Percentiles rank a stretch among this genome's conserved stretches.
phyloP scores from a whole-genome alignment of 441 rosid species.

The Raphanus hybrid region DNA sequence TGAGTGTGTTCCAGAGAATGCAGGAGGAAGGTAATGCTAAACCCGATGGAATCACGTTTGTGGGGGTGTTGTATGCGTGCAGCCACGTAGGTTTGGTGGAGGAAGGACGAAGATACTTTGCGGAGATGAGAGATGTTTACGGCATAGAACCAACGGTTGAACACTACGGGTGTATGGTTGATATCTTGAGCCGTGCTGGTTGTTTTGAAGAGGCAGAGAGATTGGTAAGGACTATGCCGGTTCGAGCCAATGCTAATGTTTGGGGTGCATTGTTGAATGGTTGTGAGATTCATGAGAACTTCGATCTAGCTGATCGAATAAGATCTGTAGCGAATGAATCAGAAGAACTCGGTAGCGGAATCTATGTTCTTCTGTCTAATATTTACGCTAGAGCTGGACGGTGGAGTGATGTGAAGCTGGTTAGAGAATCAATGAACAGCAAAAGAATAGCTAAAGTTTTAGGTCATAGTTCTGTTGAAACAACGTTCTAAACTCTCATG shows the following conservation, averaged over 20 bases:
- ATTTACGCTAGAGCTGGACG: slow-evolving; percentile 47
- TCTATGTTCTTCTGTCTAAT: slow-evolving; percentile 45
- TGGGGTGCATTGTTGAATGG: slow-evolving; percentile 47
- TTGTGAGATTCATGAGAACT: slow-evolving; percentile 44
- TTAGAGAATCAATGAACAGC: slow-evolving; percentile 43
- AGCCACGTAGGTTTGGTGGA: slow-evolving; percentile 44
- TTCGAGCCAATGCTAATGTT: slow-evolving; percentile 35
- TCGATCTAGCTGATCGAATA: slow-evolving; percentile 34
- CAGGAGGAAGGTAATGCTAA: slow-evolving; percentile 36
- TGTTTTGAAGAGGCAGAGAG: slow-evolving; percentile 44
- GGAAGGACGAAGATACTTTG: slow-evolving; percentile 45
- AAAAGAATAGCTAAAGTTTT: slow-evolving; percentile 37
- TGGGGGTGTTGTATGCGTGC: slow-evolving; percentile 46
- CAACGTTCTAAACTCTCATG: slow-evolving; percentile 19
- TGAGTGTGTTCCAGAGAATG: slow-evolving; percentile 45
- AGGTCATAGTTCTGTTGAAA: slow-evolving; percentile 43
- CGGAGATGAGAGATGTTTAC: slow-evolving; percentile 39
- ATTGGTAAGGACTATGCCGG: slow-evolving; percentile 39
- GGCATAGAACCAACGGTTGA: slow-evolving; percentile 40
- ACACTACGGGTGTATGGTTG: slow-evolving; percentile 52
- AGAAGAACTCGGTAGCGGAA: slow-evolving; percentile 44
- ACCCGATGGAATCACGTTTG: slow-evolving; percentile 46
- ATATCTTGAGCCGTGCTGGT: slow-evolving; percentile 49
- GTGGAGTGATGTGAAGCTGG: slow-evolving; percentile 42
- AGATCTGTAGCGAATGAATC: slow-evolving; percentile 27